Evolutionary conservation across 148 eudicot genomes (phyloP).

Genomic region (Dianthus caryophyllus): DNA sequence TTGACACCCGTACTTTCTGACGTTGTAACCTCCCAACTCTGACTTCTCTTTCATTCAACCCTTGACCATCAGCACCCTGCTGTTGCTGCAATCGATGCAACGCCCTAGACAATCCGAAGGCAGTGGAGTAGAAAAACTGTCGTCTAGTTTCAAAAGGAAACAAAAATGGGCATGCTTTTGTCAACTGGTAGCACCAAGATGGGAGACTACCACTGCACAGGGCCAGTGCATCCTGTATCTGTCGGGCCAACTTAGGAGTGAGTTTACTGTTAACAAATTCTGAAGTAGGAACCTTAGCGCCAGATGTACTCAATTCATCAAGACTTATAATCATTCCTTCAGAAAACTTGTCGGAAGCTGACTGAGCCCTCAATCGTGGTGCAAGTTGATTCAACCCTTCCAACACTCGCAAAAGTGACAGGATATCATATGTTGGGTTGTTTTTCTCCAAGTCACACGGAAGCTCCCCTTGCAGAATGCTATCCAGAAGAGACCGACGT

Average conservation of each 20-base stretch:
- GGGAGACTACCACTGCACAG: slow-evolving; percentile 98
- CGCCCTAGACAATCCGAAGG: slow-evolving; percentile 94
- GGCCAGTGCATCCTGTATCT: slow-evolving; percentile 97
- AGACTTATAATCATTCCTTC: slow-evolving; percentile 62
- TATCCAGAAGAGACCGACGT: slow-evolving; percentile 66
- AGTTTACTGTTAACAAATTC: slow-evolving; percentile 88
- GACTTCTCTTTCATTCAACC: slow-evolving; percentile 73
- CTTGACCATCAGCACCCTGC: slow-evolving; percentile 91
- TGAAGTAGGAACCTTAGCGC: slow-evolving; percentile 54
- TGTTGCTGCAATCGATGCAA: slow-evolving; percentile 91
- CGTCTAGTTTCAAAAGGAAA: slow-evolving; percentile 96
- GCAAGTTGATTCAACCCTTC: slow-evolving; percentile 98
- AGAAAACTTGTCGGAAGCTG: slow-evolving; percentile 55
- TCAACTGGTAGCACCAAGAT: slow-evolving; percentile 95
- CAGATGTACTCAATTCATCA: slow-evolving; percentile 47
- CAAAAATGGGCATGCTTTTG: slow-evolving; percentile 91
- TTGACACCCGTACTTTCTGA: slow-evolving; percentile 95
- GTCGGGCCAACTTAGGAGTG: slow-evolving; percentile 92
- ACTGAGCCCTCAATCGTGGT: slow-evolving; percentile 70
- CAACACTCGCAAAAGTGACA: slow-evolving; percentile 75
- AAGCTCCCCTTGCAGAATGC: slow-evolving; percentile 87
- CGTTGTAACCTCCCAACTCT: slow-evolving; percentile 93
- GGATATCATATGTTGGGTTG: slow-evolving; percentile 76
- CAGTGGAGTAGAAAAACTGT: slow-evolving; percentile 94
- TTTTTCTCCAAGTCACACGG: slow-evolving; percentile 87